Evolutionary conservation across 768 basidiomycete genomes (phyloP), one percentile per base, ranked within the genome.

Genomic region (Crucibulum laeve): DNA sequence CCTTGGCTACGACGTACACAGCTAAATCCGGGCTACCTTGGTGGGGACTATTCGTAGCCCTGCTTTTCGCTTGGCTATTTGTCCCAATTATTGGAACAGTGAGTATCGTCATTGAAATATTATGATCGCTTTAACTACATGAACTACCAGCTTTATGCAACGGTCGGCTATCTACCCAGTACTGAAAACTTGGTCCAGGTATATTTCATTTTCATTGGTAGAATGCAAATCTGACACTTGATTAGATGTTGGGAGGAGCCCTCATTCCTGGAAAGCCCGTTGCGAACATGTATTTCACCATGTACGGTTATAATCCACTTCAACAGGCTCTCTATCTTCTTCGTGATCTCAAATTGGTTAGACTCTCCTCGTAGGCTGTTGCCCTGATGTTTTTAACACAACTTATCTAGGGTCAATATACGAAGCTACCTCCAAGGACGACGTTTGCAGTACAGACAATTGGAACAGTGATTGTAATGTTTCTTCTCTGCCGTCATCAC

Each of bases 371-470:
- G 15, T 40, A 3, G 19, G 8, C 25, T 39, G 32, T 22, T 33
- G 15, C 23, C 25, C 10, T 14, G n/a, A n/a, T n/a, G n/a, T 6
- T 11, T 23, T 45, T 23, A 42, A 35, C 15, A 37, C 4, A 42
- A 2, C 5, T 30, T 30, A 8, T 18, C 1, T 36, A 65, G 58
- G 63, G 60, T 32, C 68, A 69, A 48, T 62, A 70, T 52, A 66
- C 71, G 13, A 82, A 82, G 60, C 67, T 82, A 15, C 76, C 80
- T 10, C 81, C 81, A 4, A 69, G 76, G n/a, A 68, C 69, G 33
- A 74, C 80, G 3, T 82, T 83, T 52, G 56, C 61, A 11, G 73
- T 76, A 4, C 80, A 83, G 53, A 57, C 62, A 15, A 51, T 73
- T 34, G 80, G 82, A 3, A 72, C 79, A 11, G 58, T 82, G 25